Percentiles rank a stretch among this genome's conserved stretches.
Conservation (phyloP, 2,329 filamentous ascomycete genomes). For the Neocucurbitaria cava region DNA sequence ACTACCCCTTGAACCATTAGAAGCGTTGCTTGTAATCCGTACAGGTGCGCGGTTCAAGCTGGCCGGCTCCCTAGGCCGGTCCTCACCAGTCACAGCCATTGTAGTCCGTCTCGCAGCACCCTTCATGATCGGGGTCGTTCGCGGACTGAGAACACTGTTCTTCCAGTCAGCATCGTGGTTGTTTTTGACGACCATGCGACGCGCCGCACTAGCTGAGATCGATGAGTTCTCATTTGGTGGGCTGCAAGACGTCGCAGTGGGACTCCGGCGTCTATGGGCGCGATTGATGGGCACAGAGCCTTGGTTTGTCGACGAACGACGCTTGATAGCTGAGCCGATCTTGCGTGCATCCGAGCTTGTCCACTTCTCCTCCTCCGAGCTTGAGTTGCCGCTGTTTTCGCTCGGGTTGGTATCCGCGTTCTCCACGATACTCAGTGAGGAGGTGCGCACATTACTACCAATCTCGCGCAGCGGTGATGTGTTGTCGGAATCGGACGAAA, state of each 20-base stretch:
- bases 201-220: slow-evolving; percentile 70
- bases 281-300: slow-evolving; percentile 50
- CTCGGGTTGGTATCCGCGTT: slow-evolving; percentile 32
- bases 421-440: slow-evolving; percentile 63
- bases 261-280: slow-evolving; percentile 63
- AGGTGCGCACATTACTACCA: slow-evolving; percentile 53
- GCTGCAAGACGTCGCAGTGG: slow-evolving; percentile 56
- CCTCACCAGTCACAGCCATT: slow-evolving; percentile 41
- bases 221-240: slow-evolving; percentile 65
- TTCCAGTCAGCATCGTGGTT: slow-evolving; percentile 64
- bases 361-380: slow-evolving; percentile 60
- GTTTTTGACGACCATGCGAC: slow-evolving; percentile 67
- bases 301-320: slow-evolving; percentile 55
- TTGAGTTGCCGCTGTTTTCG: slow-evolving; percentile 44
- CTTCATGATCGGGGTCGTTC: slow-evolving; percentile 66
- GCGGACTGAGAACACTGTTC: slow-evolving; percentile 66
- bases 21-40: slow-evolving; percentile 40
- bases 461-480: slow-evolving; percentile 57
- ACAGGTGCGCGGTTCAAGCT: slow-evolving; percentile 41
- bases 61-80: slow-evolving; percentile 33
- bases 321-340: slow-evolving; percentile 64
- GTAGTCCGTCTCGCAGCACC: slow-evolving; percentile 49
- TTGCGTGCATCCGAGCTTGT: slow-evolving; percentile 60
- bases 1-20: slow-evolving; percentile 36
- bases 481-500: slow-evolving; percentile 64